Conservation (phyloP, 768 basidiomycete genomes). For the Boletus huronensis region DNA sequence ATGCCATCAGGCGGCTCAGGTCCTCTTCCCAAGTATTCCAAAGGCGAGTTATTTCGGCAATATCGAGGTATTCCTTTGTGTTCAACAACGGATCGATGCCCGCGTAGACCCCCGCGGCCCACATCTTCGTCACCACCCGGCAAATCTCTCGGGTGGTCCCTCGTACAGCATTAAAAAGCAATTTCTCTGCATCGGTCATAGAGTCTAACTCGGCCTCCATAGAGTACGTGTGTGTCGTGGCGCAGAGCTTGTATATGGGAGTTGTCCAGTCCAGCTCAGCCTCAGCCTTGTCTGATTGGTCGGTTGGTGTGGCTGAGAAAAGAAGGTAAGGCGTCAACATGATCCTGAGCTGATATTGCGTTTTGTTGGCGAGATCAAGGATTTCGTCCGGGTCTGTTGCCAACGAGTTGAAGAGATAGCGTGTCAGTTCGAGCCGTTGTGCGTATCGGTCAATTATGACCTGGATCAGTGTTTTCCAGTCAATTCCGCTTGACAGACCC, state of each 20-base stretch:
- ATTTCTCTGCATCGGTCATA: slow-evolving; percentile 29
- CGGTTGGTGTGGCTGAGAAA: slow-evolving; percentile 4
- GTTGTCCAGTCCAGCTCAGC: slow-evolving; percentile 24
- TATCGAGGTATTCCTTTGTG: background rate
- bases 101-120: slow-evolving; percentile 38
- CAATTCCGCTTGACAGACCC: slow-evolving; percentile 26
- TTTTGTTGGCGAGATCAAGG: slow-evolving; percentile 6
- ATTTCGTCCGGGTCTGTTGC: slow-evolving; percentile 2
- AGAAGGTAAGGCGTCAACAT: slow-evolving; percentile 32
- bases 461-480: slow-evolving; percentile 33
- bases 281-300: background rate
- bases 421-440: slow-evolving; percentile 27
- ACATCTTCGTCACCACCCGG: slow-evolving; percentile 42
- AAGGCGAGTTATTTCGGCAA: slow-evolving; percentile 6
- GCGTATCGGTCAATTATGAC: slow-evolving; percentile 32
- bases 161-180: slow-evolving; percentile 27
- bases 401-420: slow-evolving; percentile 19
- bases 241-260: slow-evolving; percentile 31
- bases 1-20: slow-evolving; percentile 38
- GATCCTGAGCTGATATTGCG: slow-evolving; percentile 23
- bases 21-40: slow-evolving; percentile 35
- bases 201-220: slow-evolving; percentile 1
- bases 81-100: slow-evolving; percentile 16
- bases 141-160: slow-evolving; percentile 45
- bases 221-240: slow-evolving; percentile 23